Evolutionary conservation across 768 basidiomycete genomes (phyloP), one percentile per base, ranked within the genome.

Genomic region (Rickenella mellea): DNA sequence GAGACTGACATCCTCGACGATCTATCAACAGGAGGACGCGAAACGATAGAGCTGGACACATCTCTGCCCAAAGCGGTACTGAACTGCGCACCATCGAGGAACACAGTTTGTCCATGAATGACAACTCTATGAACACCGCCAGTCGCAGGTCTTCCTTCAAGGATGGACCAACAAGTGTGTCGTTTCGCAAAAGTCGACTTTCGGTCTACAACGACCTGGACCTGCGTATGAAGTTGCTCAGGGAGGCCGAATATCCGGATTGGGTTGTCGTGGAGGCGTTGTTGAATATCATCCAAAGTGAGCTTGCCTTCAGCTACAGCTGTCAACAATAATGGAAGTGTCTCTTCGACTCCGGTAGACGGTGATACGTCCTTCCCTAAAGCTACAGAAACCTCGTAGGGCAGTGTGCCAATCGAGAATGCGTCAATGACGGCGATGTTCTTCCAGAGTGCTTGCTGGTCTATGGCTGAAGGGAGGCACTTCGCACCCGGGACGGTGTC

Each of bases 151-250:
- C 57, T 71, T 19, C 74, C 72, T 12, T 78, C 71, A 28, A 97
- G 62, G 5, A 94, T 91, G 12, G 94, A 94, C 94, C 94, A 99
- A 39, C 66, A 67, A 17, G 62, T 61, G 6, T 63, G 54, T 19
- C 68, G 66, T 41, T 65, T 61, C 11, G 56, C 58, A 58, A 87
- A 88, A 31, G 67, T 63, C 15, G 73, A 68, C 43, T 70, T 72
- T 40, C 96, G 78, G 43, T 88, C 86, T 21, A 96, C 66, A 48
- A 93, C 88, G 33, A 99, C 88, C 56, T 99, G 96, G 27, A 96
- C 87, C 48, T 82, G 83, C 1, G 92, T 91, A 46, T 89, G 75
- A 5, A 73, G 56, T 55, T 90, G 88, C 48, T 96, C 90, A 0
- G 89, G 82, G 10, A 98, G 71, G 26, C 82, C 83, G 57, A 98